phyloP scores from a whole-genome alignment of 2,329 filamentous ascomycete species.

The Remersonia thermophila region DNA sequence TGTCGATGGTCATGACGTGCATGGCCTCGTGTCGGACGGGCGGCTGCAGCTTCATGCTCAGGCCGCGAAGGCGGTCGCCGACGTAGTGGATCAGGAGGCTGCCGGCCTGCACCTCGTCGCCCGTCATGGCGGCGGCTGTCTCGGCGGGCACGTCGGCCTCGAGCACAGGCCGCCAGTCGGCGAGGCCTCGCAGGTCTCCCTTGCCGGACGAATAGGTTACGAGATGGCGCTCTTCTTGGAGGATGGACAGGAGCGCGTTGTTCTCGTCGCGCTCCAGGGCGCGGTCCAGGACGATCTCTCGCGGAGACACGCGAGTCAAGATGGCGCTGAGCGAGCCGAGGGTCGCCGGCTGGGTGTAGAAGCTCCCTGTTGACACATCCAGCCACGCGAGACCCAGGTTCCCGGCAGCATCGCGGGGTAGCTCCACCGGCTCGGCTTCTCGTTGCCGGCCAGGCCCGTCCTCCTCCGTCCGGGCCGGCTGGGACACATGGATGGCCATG shows the following conservation, averaged over 20 bases:
- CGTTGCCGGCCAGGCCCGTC: conserved; percentile 3
- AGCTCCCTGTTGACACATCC: conserved; percentile 88
- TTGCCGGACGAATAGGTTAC: conserved; percentile 55
- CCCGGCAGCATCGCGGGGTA: conserved; percentile 9
- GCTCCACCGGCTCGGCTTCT: conserved; percentile 7
- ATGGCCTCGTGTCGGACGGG: conserved; percentile 62
- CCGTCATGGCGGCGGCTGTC: conserved; percentile 44
- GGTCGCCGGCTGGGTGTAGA: conserved; percentile 70
- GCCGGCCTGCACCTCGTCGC: conserved; percentile 62
- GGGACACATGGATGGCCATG: conserved; percentile 58
- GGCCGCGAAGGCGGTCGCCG: conserved; percentile 61
- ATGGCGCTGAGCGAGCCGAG: conserved; percentile 63
- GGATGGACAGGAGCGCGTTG: conserved; percentile 51
- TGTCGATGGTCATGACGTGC: conserved; percentile 82
- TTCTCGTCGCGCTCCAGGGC: conserved; percentile 43
- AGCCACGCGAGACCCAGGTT: conserved; percentile 79
- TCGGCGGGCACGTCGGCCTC: conserved; percentile 54
- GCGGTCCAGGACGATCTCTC: conserved; percentile 72
- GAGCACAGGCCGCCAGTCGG: conserved; percentile 64
- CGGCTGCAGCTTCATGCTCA: conserved; percentile 70
- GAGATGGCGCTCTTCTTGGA: conserved; percentile 63
- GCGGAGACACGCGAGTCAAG: conserved; percentile 68
- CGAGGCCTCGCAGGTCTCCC: conserved; percentile 32
- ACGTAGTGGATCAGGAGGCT: conserved; percentile 78
- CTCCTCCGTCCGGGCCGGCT: conserved; percentile 9